A percentile compares a stretch with the other conserved stretches of the same genome.
These are phyloP conservation scores for Cyclostephanos tholiformis DNA, from an alignment of 108 stramenopile species.

Conservation along the genomic window DNA sequence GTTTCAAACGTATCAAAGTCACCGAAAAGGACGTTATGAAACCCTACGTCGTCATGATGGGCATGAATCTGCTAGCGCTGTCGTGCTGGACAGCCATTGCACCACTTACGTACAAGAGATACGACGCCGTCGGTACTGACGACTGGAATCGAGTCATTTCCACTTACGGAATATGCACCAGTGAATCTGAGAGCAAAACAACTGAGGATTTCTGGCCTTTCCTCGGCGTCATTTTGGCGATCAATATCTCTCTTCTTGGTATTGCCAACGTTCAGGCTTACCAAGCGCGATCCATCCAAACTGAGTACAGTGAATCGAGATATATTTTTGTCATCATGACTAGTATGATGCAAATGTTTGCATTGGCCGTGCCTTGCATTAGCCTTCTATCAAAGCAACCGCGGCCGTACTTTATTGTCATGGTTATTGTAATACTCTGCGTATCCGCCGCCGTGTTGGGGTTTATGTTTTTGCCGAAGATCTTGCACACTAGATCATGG, in stretches of 20 bases:
- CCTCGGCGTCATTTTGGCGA: constrained; percentile 13
- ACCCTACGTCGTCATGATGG: constrained; percentile 51
- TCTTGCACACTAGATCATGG: not conserved
- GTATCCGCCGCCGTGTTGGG: constrained; percentile 32
- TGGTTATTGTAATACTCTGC: constrained; percentile 37
- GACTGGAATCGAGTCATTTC: not conserved
- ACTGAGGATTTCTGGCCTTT: not conserved
- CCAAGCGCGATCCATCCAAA: constrained; percentile 52
- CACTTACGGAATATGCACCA: constrained; percentile 13
- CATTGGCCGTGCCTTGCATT: constrained; percentile 51
- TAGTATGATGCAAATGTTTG: constrained; percentile 53
- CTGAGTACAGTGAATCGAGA: constrained; percentile 52
- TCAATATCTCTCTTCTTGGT: constrained; percentile 33
- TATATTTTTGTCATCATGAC: constrained; percentile 52
- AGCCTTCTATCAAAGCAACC: constrained; percentile 39
- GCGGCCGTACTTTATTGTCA: constrained; percentile 36
- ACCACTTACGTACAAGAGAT: constrained; percentile 43
- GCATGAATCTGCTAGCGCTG: constrained; percentile 42
- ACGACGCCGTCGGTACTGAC: constrained; percentile 6
- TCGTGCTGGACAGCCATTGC: constrained; percentile 57
- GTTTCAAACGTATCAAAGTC: constrained; percentile 23
- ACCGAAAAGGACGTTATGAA: constrained; percentile 52
- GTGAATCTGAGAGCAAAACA: not conserved
- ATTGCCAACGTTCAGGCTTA: constrained; percentile 56
- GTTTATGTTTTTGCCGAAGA: constrained; percentile 64